Conservation (phyloP, 129 eudicot genomes). For the Escallonia herrerae region DNA sequence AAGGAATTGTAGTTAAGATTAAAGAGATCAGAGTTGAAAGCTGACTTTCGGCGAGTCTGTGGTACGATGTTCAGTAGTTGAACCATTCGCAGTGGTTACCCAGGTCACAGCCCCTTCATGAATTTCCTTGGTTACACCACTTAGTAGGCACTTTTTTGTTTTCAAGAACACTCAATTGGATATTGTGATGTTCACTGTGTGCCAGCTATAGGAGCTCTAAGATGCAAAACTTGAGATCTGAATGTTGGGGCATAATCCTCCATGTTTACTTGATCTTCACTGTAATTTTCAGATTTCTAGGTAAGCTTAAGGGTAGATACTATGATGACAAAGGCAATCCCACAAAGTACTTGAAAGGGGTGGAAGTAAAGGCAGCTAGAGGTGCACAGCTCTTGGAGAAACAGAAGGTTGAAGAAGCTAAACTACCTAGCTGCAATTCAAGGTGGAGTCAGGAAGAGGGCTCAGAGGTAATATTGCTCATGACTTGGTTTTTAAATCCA, state of each 20-base stretch:
- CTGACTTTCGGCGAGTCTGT: not conserved
- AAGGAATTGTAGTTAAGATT: too few relatives aligned
- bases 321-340: slow-evolving; percentile 65
- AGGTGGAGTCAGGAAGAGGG: slow-evolving; percentile 97
- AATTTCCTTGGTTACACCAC: too few relatives aligned
- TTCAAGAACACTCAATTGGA: too few relatives aligned
- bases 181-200: not conserved
- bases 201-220: slow-evolving; percentile 1
- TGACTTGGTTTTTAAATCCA: too few relatives aligned
- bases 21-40: too few relatives aligned
- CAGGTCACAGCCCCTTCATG: too few relatives aligned
- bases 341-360: slow-evolving; percentile 85
- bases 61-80: not conserved
- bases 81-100: too few relatives aligned
- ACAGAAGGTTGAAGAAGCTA: slow-evolving; percentile 82
- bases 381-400: slow-evolving; percentile 89
- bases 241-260: not conserved
- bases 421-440: slow-evolving; percentile 77
- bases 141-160: too few relatives aligned
- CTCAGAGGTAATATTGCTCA: slow-evolving; percentile 53
- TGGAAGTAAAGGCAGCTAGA: slow-evolving; percentile 92
- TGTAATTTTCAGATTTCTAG: slow-evolving; percentile 43
- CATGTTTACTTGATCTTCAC: not conserved
- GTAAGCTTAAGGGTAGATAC: slow-evolving; percentile 78
- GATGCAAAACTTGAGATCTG: not conserved